Evolutionary conservation across 768 basidiomycete species (phyloP).

Genomic region (Kwoniella pini): DNA sequence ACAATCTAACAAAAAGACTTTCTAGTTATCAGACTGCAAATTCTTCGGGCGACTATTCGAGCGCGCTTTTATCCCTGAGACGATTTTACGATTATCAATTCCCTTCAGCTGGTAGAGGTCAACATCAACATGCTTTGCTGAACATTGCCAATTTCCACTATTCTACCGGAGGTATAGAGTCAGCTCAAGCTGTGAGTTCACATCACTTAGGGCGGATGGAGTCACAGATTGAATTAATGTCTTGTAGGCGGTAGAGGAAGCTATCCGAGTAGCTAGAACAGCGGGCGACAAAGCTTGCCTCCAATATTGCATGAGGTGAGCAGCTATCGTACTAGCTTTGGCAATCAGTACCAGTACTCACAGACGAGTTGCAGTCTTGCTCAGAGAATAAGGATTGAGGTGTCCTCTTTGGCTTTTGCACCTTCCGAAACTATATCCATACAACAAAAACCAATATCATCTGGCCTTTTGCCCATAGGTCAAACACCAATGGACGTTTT

Average conservation of each 20-base stretch:
- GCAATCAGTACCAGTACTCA: neutral
- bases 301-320: conserved; percentile 48
- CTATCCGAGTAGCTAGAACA: conserved; percentile 50
- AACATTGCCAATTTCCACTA: conserved; percentile 52
- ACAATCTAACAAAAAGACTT: neutral
- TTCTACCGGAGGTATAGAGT: conserved; percentile 45
- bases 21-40: conserved; percentile 37
- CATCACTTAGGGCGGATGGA: neutral
- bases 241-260: conserved; percentile 49
- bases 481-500: conserved; percentile 47
- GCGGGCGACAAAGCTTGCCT: conserved; percentile 52
- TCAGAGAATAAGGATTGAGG: conserved; percentile 23
- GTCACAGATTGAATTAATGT: neutral
- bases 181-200: conserved; percentile 41
- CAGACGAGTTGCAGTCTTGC: conserved; percentile 14
- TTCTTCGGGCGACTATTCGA: conserved; percentile 46
- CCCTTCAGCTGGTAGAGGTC: conserved; percentile 42
- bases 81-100: conserved; percentile 54
- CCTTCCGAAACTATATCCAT: conserved; percentile 21
- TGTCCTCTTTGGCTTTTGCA: conserved; percentile 1
- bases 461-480: conserved; percentile 27
- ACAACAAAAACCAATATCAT: conserved; percentile 23
- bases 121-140: conserved; percentile 54
- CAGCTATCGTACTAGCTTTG: neutral
- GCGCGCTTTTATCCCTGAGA: conserved; percentile 42